These are phyloP conservation scores for Penicillium sp. DNA, from an alignment of 2,329 filamentous ascomycete genomes.

Conservation along the genomic window DNA sequence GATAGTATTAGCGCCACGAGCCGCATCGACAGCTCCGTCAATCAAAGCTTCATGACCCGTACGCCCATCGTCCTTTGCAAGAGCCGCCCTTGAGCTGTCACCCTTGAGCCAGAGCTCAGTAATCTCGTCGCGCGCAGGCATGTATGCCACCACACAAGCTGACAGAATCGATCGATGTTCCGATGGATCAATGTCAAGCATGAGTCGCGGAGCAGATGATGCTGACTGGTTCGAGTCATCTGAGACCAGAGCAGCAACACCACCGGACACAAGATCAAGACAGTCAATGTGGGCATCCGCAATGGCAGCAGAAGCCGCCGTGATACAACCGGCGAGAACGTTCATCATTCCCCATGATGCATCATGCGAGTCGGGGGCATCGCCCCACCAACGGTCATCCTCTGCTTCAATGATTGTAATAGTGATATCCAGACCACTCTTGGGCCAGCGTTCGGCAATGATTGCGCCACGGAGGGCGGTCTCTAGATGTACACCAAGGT, in stretches of 20 bases:
- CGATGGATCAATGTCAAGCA: conserved; percentile 78
- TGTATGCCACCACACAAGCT: conserved; percentile 85
- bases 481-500: conserved; percentile 86
- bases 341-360: conserved; percentile 87
- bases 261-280: conserved; percentile 83
- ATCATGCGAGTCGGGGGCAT: conserved; percentile 50
- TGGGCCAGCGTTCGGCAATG: conserved; percentile 95
- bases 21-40: conserved; percentile 63
- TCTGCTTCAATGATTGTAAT: conserved; percentile 92
- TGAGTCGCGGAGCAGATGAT: conserved; percentile 33
- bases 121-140: conserved; percentile 82
- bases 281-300: conserved; percentile 95
- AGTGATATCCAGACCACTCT: conserved; percentile 93
- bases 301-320: conserved; percentile 86
- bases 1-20: conserved; percentile 58
- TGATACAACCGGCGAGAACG: conserved; percentile 86
- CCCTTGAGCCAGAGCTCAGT: conserved; percentile 96
- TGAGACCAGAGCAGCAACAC: conserved; percentile 77
- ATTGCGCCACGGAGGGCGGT: conserved; percentile 85
- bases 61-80: conserved; percentile 36
- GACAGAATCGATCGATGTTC: conserved; percentile 76
- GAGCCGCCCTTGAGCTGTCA: conserved; percentile 44
- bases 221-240: conserved; percentile 26
- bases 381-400: conserved; percentile 69
- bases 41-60: conserved; percentile 53